phyloP scores from a whole-genome alignment of 306 rosid genomes.

The Cotoneaster glaucophyllus region DNA sequence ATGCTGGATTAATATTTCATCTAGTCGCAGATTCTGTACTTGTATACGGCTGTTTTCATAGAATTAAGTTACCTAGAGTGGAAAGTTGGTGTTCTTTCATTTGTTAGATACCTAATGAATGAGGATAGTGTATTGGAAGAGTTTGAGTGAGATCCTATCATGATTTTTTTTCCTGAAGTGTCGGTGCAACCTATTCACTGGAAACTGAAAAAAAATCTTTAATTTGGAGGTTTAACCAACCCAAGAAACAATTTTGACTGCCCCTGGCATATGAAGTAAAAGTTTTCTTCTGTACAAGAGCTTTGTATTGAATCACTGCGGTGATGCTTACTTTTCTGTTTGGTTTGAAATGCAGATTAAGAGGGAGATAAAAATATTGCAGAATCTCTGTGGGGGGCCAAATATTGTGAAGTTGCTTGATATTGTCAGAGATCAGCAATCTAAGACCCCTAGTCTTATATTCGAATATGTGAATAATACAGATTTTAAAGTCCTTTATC shows the following conservation, averaged over 20 bases:
- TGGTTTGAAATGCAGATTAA: slow-evolving; percentile 57
- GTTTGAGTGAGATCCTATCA: not conserved
- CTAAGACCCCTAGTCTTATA: slow-evolving; percentile 86
- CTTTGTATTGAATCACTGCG: not conserved
- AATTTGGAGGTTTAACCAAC: not conserved
- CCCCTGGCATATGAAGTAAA: not conserved
- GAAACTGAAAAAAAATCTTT: not conserved
- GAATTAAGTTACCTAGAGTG: not conserved
- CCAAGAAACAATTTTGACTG: not conserved
- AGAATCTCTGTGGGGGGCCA: slow-evolving; percentile 93
- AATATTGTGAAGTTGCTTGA: slow-evolving; percentile 87
- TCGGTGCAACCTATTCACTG: not conserved
- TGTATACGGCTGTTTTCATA: not conserved
- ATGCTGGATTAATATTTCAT: not conserved
- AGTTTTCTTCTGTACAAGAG: not conserved
- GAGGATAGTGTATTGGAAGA: not conserved
- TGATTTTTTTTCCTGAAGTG: not conserved
- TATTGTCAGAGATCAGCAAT: slow-evolving; percentile 92
- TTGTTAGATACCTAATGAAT: not conserved
- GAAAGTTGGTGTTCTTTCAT: not conserved
- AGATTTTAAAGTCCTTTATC: slow-evolving; percentile 89
- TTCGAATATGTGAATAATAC: slow-evolving; percentile 87
- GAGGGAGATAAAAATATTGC: slow-evolving; percentile 91
- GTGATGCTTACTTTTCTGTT: not conserved
- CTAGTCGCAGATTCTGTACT: not conserved